Evolutionary conservation across 2,329 filamentous ascomycete genomes (phyloP).

Genomic region (Fusarium torulosum): DNA sequence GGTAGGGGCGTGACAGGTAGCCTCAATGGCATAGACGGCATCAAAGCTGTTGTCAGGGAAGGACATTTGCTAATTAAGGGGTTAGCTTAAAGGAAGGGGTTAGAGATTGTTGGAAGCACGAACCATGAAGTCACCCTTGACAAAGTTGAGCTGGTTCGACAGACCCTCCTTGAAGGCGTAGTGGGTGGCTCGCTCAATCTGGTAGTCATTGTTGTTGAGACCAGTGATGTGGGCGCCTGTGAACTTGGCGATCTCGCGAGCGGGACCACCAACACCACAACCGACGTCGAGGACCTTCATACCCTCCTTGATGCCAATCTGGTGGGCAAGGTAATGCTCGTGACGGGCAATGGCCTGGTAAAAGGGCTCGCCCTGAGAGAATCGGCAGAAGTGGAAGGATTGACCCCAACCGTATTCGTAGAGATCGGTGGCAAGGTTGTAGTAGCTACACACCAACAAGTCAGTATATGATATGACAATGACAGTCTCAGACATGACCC

Average conservation of each 20-base stretch:
- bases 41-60: constrained; percentile 95
- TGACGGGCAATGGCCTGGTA: constrained; percentile 93
- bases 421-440: constrained; percentile 94
- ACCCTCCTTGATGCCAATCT: constrained; percentile 85
- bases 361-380: constrained; percentile 87
- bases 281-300: constrained; percentile 96
- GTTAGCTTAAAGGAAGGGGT: constrained; percentile 20
- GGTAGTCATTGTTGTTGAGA: constrained; percentile 99
- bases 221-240: constrained; percentile 89
- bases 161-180: constrained; percentile 88
- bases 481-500: too few relatives aligned
- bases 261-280: constrained; percentile 95
- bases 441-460: constrained; percentile 72
- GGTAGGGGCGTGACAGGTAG: constrained; percentile 92
- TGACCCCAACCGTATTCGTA: constrained; percentile 98
- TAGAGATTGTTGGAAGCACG: constrained; percentile 26
- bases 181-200: constrained; percentile 90
- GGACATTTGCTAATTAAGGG: constrained; percentile 78
- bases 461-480: constrained; percentile 33
- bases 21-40: constrained; percentile 96
- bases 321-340: constrained; percentile 95
- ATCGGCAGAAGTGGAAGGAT: constrained; percentile 98
- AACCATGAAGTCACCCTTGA: constrained; percentile 97
- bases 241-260: constrained; percentile 96
- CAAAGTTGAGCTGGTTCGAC: constrained; percentile 82